Percentiles rank a stretch among this genome's conserved stretches.
These are phyloP conservation scores for Trametopsis cervina DNA, from an alignment of 768 basidiomycete species.

Conservation along the genomic window DNA sequence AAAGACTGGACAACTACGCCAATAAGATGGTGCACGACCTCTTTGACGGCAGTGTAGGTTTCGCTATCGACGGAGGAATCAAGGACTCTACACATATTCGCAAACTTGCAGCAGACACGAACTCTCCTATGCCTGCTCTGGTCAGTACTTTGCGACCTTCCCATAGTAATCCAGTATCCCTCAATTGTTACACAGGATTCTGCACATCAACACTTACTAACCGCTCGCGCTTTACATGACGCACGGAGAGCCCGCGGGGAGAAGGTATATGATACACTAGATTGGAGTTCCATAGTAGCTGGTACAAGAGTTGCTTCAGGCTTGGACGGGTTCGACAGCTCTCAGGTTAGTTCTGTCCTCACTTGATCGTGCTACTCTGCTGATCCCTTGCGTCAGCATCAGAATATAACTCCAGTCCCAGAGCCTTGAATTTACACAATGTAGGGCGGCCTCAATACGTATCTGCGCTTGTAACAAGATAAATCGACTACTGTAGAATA, in stretches of 20 bases:
- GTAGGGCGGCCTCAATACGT: no score
- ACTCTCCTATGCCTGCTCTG: constrained; percentile 64
- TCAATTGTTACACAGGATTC: constrained; percentile 31
- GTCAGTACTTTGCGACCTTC: constrained; percentile 9
- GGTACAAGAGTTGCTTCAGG: constrained; percentile 75
- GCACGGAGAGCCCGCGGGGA: constrained; percentile 37
- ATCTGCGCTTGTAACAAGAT: no score
- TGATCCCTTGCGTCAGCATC: constrained; percentile 12
- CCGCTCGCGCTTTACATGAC: constrained; percentile 66
- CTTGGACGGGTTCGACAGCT: constrained; percentile 36
- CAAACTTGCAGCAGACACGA: constrained; percentile 54
- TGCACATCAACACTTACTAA: constrained; percentile 74
- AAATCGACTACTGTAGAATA: no score
- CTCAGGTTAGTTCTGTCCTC: constrained; percentile 21
- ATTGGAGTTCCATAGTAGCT: constrained; percentile 80
- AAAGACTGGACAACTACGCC: constrained; percentile 52
- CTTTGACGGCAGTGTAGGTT: constrained; percentile 71
- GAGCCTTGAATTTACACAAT: no score
- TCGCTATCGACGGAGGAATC: constrained; percentile 80
- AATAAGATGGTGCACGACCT: constrained; percentile 65
- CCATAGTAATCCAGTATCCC: neutral
- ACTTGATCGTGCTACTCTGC: neutral
- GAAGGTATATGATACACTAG: constrained; percentile 50
- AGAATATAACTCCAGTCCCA: constrained; percentile 12
- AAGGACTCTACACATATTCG: constrained; percentile 81